Evolutionary conservation across 2,329 filamentous ascomycete genomes (phyloP).

Genomic region (Colletotrichum sp.): DNA sequence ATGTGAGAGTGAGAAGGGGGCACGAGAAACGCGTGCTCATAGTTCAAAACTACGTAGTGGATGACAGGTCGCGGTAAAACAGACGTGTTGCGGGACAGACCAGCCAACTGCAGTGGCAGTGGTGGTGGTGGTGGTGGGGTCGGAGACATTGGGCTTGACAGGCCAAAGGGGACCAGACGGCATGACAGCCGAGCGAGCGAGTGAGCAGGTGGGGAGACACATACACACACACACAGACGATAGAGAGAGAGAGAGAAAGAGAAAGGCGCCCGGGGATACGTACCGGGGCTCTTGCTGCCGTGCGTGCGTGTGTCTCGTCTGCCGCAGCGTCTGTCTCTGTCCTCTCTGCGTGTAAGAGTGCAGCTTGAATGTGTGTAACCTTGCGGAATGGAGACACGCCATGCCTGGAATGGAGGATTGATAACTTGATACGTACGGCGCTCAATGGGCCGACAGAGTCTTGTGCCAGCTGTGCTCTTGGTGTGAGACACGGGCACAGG

Average conservation of each 20-base stretch:
- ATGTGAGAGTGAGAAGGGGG: not conserved
- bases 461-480: not conserved
- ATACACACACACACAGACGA: not conserved
- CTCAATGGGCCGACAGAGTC: constrained; percentile 1
- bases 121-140: constrained; percentile 14
- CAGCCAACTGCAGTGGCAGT: not conserved
- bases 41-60: not conserved
- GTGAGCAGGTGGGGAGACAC: not conserved
- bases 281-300: not conserved
- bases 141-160: not conserved
- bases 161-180: not conserved
- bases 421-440: constrained; percentile 9
- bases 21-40: not conserved
- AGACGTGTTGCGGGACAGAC: not conserved
- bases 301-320: not conserved
- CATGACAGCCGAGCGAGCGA: not conserved
- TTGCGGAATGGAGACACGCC: constrained; percentile 15
- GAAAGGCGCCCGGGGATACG: not conserved
- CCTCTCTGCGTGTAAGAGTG: not conserved
- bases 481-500: constrained; percentile 18
- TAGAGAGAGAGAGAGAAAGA: not conserved
- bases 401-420: constrained; percentile 16
- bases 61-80: not conserved
- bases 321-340: not conserved
- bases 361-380: constrained; percentile 16